Evolutionary conservation across 2,329 filamentous ascomycete species (phyloP), one percentile per base, ranked within the genome.

Genomic region (Chaetomiaceae sp.): DNA sequence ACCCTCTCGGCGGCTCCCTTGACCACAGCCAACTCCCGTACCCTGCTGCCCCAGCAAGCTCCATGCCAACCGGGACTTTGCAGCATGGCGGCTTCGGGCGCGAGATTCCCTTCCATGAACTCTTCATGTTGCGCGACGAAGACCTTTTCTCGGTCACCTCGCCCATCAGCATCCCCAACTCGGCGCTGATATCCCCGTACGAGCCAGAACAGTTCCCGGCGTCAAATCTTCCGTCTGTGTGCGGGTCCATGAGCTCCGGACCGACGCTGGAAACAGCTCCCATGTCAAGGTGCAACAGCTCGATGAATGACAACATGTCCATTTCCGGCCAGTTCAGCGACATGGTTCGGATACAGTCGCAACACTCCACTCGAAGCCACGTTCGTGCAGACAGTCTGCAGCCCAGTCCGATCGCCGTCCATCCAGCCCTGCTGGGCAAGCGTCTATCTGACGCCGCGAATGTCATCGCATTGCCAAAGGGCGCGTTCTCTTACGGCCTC

Each of bases 281-380:
- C 22, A 62, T 73, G 56, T 70, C 68, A 9, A 65, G 70, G 32
- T 64, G 68, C 46, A 71, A 68, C 53, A 74, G 71, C 59, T 60
- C 62, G 22, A 59, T 66, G 38, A 61, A 63, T 51, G 54, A 62
- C 47, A 54, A 50, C 42, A 47, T 55, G 15, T 59, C 58, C 3
- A 54, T 65, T 14, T 49, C 56, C 3, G 52, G 55, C 27, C 59
- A 57, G 6, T 57, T 61, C 39, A 44, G 33, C 29, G 57, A 63
- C 30, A 70, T 72, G 66, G 56, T 65, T 19, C 59, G 68, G 19
- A 56, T 68, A 35, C 54, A 58, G 27, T 72, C 70, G 2, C 64
- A 68, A 22, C 70, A 68, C 5, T 63, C 64, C 15, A 47, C 51
- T 17, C 52, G 53, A 14, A 46, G 46, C 14, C 55, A 56, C 26